Evolutionary conservation across 176 grass and related monocot species (phyloP), one percentile per base, ranked within the genome.

Genomic region (Musa acuminata): DNA sequence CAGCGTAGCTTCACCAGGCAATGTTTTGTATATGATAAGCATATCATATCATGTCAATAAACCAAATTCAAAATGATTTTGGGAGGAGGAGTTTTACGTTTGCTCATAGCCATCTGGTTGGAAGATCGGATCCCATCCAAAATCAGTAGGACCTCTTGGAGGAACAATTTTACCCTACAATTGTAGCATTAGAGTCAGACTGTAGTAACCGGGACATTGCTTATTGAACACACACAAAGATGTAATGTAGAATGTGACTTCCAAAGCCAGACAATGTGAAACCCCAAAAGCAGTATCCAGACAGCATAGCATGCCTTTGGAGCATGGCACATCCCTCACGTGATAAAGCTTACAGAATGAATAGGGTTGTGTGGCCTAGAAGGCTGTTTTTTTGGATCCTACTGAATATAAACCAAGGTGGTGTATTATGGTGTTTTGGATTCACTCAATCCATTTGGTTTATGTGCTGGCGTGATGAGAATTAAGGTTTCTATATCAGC

Each of bases 51-150:
- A 59, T 13, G 57, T 4, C 55, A 69, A 27, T 58, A 74, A 53
- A 54, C 35, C 52, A 82, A 51, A 48, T 69, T 21, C 35, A 43
- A 43, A 78, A 20, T 49, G 55, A 16, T 26, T 27, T 11, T 17
- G 13, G 27, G 55, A 12, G 49, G n/a, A 55, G 55, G 23, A 77
- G 13, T 78, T 73, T 85, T 78, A 94, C 95, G 88, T 99, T 83
- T 94, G 83, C 57, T 94, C 88, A 67, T 89, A 99, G 69, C 91
- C 91, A 77, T 89, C 88, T 67, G 91, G 95, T 77, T 94, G 86
- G 82, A 91, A 99, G 80, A 99, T 82, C 25, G 91, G 91, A 70
- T 99, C 91, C 91, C 91, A 99, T 84, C 95, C 88, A 89, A 99
- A 99, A 99, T 94, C 88, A 78, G 69, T 51, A 78, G 90, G 90